Evolutionary conservation across 2,329 filamentous ascomycete species (phyloP), one percentile per base, ranked within the genome.

Genomic region (Talaromyces sp.): DNA sequence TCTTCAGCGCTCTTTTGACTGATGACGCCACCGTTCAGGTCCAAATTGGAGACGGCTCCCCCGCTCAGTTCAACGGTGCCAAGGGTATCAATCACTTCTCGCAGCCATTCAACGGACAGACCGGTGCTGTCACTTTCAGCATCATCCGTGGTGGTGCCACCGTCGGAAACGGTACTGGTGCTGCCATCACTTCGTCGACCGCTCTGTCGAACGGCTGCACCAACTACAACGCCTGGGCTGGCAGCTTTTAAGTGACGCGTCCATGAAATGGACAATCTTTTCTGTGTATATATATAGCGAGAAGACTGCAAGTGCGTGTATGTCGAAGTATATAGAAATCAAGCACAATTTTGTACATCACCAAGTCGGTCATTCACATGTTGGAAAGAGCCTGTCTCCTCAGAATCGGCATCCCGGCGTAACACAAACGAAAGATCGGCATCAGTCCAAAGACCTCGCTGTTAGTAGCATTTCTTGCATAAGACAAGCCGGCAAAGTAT

Each of bases 51-150:
- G 42, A 58, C 11, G 64, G 60, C 22, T n/a, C 57, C 3, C 64
- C 67, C 4, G 70, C 68, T 2, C 57, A 63, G 30, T 72, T 68
- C 13, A 42, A 57, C 2, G 59, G 62, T 8, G 59, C 67, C 10
- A 53, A 57, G 13, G 73, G 70, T 25, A 60, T 75, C 51, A 72
- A 72, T 51, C 71, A 75, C 59, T 72, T 70, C 57, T 73, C 66
- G 8, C 66, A 73, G n/a, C 67, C 70, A 8, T 74, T 75, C 57
- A 64, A 71, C 33, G 69, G 67, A 10, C 69, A 71, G 58, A 67
- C 64, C 3, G 73, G 73, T 0, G 52, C 58, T 0, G 73, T 75
- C 28, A 64, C 28, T 6, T 63, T 76, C 39, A 62, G 63, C 15
- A 66, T 75, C 51, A 58, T 65, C 44, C 68, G 72, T n/a, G 47